Evolutionary conservation across 345 rosid species (phyloP).

Genomic region (Hibiscus tridactylites): DNA sequence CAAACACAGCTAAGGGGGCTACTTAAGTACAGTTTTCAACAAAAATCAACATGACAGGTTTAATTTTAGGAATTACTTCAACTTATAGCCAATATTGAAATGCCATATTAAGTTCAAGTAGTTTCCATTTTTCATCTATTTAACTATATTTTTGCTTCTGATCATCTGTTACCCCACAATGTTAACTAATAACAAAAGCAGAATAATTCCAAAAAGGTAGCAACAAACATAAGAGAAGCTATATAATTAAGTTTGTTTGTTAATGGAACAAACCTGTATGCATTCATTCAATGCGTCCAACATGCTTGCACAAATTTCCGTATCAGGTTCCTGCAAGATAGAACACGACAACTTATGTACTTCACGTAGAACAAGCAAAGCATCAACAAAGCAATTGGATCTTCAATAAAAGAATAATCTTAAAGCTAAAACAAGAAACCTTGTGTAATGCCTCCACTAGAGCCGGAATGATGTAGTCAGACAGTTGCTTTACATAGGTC

Average conservation of each 20-base stretch:
- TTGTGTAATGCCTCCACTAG: constrained; percentile 91
- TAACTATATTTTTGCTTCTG: background rate
- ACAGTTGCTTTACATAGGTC: constrained; percentile 81
- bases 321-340: constrained; percentile 85
- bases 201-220: background rate
- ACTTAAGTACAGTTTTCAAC: background rate
- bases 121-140: background rate
- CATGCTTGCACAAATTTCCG: constrained; percentile 91
- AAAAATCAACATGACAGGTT: background rate
- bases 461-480: constrained; percentile 89
- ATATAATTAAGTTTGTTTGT: background rate
- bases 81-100: background rate
- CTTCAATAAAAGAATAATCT: background rate
- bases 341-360: constrained; percentile 8
- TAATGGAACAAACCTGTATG: constrained; percentile 53
- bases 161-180: background rate
- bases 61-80: background rate
- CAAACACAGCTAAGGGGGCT: background rate
- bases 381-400: background rate
- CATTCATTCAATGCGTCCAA: constrained; percentile 95
- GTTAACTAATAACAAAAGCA: background rate
- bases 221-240: background rate
- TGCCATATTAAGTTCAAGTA: background rate
- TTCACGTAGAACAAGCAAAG: constrained; percentile 1
- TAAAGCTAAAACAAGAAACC: constrained; percentile 30